Evolutionary conservation across 495 filamentous ascomycete species (phyloP), one percentile per base, ranked within the genome.

Genomic region (Trichoderma reesei): DNA sequence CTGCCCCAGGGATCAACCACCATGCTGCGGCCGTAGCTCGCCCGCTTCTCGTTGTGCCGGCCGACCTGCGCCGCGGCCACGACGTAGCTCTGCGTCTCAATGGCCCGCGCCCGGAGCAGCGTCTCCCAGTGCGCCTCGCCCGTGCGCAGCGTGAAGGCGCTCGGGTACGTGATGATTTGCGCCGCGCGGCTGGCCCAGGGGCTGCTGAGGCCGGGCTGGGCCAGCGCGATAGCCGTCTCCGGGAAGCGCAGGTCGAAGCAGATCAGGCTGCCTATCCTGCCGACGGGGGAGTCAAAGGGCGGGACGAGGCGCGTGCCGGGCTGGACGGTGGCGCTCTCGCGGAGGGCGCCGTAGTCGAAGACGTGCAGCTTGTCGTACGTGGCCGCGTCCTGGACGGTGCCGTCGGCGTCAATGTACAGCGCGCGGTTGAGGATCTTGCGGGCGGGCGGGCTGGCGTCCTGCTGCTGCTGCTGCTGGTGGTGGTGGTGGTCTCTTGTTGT

Each of bases 161-260:
- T 91, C 3, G 93, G 94, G 73, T 90, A 97, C 0, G 91, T 87
- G 61, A 98, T 80, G 62, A 96, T 78, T 59, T 96, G 84, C 14
- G 90, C 90, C 2, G 64, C 60, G 36, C 81, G 80, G 18, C 38
- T 60, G 56, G n/a, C 59, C 56, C 33, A 65, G 34, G 39, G 64
- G 26, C 31, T 36, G 65, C 66, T 1, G 46, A 68, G 18, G 64
- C 67, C 3, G 64, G 86, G 82, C 56, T 84, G 81, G 14, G 81
- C 82, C 18, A 97, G 78, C 5, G 85, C 77, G 14, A 94, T 74
- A 3, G 83, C 80, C 11, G 88, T 83, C 66, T 96, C 91, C 0
- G 92, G 88, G 67, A 96, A 98, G 0, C 93, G 88, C 44, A 92
- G 82, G 76, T 98, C 93, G 72, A 96, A 98, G 72, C 93, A 98